phyloP scores from a whole-genome alignment of 495 filamentous ascomycete genomes.

The Clavariopsis aquatica region DNA sequence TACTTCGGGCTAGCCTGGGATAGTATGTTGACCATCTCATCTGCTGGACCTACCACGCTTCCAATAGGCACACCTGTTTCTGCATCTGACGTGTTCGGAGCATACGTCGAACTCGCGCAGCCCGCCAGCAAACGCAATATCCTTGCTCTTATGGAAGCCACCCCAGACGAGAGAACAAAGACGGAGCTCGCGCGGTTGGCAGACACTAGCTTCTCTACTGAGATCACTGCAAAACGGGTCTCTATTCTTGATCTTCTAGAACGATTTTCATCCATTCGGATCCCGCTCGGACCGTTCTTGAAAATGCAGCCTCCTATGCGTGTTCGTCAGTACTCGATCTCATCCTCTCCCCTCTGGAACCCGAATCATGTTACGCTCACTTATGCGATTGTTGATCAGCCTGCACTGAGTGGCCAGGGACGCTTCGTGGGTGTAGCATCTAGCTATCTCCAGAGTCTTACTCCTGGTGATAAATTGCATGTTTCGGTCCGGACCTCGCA shows the following conservation, averaged over 20 bases:
- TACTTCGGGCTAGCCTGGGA: constrained; percentile 65
- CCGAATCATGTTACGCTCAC: constrained; percentile 63
- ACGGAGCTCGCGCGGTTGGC: constrained; percentile 53
- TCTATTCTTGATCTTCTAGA: constrained; percentile 68
- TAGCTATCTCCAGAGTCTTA: constrained; percentile 47
- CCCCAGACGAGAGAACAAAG: constrained; percentile 44
- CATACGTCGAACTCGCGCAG: constrained; percentile 72
- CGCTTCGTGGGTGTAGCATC: constrained; percentile 41
- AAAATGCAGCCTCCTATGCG: constrained; percentile 72
- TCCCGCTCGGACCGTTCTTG: constrained; percentile 65
- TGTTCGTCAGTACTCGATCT: constrained; percentile 76
- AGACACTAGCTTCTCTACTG: constrained; percentile 29
- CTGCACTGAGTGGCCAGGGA: constrained; percentile 50
- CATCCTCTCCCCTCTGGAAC: constrained; percentile 67
- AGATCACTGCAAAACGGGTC: constrained; percentile 59
- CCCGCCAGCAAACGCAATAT: constrained; percentile 64
- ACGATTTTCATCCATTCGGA: constrained; percentile 54
- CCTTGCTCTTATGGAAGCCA: constrained; percentile 48
- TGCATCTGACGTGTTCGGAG: constrained; percentile 61
- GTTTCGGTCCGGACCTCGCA: constrained; percentile 60
- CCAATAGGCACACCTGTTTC: constrained; percentile 55
- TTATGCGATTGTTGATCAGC: constrained; percentile 62
- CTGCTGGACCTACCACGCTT: constrained; percentile 23
- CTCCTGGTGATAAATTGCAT: constrained; percentile 61
- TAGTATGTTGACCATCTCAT: constrained; percentile 41